Percentiles rank a stretch among this genome's conserved stretches.
Evolutionary conservation across 441 rosid genomes (phyloP).

Genomic region (Hypseocharis bilobata): DNA sequence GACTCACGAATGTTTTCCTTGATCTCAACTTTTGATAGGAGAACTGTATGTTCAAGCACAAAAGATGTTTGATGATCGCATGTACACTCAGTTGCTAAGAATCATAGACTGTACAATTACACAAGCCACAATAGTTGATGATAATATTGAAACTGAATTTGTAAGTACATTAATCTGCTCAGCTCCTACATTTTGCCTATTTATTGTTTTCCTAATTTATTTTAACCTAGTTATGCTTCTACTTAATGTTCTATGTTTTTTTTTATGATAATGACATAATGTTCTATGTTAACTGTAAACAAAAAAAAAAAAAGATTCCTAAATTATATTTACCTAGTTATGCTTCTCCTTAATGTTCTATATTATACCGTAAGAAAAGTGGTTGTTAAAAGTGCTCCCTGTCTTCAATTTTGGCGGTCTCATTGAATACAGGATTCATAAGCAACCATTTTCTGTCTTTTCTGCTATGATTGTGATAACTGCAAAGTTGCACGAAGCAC

Average conservation of each 20-base stretch:
- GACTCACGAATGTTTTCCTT: constrained; percentile 20
- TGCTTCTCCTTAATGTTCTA: not conserved
- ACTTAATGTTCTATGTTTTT: not conserved
- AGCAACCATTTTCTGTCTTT: too few species aligned
- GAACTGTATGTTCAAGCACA: constrained; percentile 78
- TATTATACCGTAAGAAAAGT: not conserved
- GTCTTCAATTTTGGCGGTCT: too few species aligned
- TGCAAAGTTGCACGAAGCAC: too few species aligned
- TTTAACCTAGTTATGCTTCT: too few species aligned
- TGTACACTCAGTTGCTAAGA: constrained; percentile 70
- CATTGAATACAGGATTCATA: too few species aligned
- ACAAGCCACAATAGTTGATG: constrained; percentile 44
- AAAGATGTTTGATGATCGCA: constrained; percentile 68
- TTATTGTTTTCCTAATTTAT: not conserved
- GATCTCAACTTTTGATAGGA: constrained; percentile 42
- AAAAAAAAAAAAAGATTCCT: too few species aligned
- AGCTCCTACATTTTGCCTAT: constrained; percentile 8
- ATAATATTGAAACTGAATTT: constrained; percentile 64
- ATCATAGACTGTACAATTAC: constrained; percentile 59
- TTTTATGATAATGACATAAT: too few species aligned
- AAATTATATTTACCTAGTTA: too few species aligned
- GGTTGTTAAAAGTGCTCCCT: not conserved
- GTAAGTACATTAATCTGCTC: constrained; percentile 39
- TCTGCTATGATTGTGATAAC: too few species aligned
- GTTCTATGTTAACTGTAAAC: too few species aligned